phyloP scores from a whole-genome alignment of 768 basidiomycete genomes.

The Podaxis rugospora region DNA sequence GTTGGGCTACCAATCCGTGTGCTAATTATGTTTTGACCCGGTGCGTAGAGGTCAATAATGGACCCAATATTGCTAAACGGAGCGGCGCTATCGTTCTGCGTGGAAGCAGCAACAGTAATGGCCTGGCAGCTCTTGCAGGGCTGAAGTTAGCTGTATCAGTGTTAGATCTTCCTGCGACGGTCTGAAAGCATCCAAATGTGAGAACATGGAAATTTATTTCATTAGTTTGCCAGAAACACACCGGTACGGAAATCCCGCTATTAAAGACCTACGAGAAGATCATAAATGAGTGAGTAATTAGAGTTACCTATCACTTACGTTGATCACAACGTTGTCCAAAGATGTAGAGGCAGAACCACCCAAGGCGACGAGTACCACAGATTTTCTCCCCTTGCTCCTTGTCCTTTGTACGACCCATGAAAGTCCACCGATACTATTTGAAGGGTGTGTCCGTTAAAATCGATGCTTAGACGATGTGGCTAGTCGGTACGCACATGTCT shows the following conservation, averaged over 20 bases:
- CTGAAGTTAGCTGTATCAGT: constrained; percentile 12
- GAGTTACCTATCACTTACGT: not conserved
- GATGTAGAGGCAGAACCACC: not conserved
- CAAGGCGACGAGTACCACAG: not conserved
- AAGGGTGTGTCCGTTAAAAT: not conserved
- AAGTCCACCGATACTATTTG: not conserved
- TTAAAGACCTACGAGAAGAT: not conserved
- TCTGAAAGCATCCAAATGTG: not conserved
- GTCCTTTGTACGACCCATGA: not conserved
- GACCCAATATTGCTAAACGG: constrained; percentile 13
- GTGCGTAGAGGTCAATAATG: constrained; percentile 14
- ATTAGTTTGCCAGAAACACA: not conserved
- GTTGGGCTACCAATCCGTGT: constrained; percentile 14
- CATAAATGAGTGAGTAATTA: not conserved
- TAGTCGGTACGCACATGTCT: not conserved
- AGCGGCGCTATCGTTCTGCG: constrained; percentile 8
- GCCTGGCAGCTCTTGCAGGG: constrained; percentile 13
- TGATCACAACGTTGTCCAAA: not conserved
- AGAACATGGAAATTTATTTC: not conserved
- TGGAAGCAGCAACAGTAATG: constrained; percentile 13
- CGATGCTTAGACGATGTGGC: not conserved
- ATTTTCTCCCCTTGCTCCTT: not conserved
- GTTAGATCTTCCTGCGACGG: constrained; percentile 9
- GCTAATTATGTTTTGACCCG: constrained; percentile 14
- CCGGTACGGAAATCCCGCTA: not conserved